phyloP scores from a whole-genome alignment of 225 moss, liverwort and hornwort genomes.

The Pseudisothecium myosuroides region DNA sequence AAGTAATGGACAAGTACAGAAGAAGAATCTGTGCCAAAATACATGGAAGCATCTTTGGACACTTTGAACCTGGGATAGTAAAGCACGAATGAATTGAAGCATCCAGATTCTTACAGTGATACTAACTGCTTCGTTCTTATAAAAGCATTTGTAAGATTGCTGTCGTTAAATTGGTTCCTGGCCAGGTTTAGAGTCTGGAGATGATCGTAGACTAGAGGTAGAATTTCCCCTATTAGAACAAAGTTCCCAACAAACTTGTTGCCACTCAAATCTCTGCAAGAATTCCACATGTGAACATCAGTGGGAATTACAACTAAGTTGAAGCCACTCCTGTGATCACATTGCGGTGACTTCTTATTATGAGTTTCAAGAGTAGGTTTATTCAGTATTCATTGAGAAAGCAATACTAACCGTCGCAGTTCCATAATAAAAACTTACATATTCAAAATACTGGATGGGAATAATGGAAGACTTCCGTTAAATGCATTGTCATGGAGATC shows the following conservation, averaged over 20 bases:
- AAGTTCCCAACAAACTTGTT: neutral
- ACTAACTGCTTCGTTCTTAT: neutral
- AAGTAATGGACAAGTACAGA: neutral
- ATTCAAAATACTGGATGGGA: neutral
- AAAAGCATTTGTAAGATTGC: neutral
- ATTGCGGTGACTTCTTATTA: too few relatives aligned
- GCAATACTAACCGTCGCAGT: neutral
- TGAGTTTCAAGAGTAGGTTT: neutral
- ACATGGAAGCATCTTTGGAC: neutral
- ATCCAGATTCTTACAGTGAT: neutral
- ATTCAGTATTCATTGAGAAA: too few relatives aligned
- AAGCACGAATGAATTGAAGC: neutral
- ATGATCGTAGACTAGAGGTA: too few relatives aligned
- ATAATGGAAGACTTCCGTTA: neutral
- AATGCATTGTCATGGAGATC: slow-evolving; percentile 11
- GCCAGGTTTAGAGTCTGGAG: neutral
- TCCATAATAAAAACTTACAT: neutral
- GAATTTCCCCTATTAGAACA: too few relatives aligned
- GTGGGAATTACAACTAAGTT: neutral
- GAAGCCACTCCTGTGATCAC: neutral
- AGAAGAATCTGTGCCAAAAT: neutral
- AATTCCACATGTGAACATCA: neutral
- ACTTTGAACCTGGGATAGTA: neutral
- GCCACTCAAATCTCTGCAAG: neutral
- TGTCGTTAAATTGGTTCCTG: neutral